phyloP scores from a whole-genome alignment of 257 asterid genomes.

The Linaria vulgaris region DNA sequence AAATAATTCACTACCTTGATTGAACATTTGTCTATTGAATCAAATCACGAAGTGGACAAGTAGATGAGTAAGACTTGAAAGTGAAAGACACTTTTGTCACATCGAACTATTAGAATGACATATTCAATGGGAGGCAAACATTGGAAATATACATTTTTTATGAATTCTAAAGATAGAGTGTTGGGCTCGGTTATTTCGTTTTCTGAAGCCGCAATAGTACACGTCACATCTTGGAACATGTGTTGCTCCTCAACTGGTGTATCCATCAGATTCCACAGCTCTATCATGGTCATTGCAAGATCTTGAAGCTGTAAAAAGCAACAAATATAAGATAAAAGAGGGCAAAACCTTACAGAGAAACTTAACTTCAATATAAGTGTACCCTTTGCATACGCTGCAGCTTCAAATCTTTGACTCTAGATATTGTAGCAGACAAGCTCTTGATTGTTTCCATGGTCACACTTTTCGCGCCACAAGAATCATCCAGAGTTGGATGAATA shows the following conservation, averaged over 20 bases:
- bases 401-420: conserved; percentile 55
- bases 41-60: background rate
- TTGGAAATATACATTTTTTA: conserved; percentile 44
- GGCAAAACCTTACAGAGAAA: conserved; percentile 9
- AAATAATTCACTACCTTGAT: conserved; percentile 9
- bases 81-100: background rate
- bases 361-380: conserved; percentile 16
- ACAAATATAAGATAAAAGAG: conserved; percentile 14
- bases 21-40: conserved; percentile 14
- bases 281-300: conserved; percentile 77
- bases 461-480: conserved; percentile 41
- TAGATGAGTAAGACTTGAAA: background rate
- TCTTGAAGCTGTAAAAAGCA: conserved; percentile 66
- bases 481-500: conserved; percentile 65
- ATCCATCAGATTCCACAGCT: conserved; percentile 92
- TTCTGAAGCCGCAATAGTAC: conserved; percentile 68
- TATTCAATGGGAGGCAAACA: background rate
- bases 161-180: conserved; percentile 54
- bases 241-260: conserved; percentile 74
- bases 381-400: conserved; percentile 73
- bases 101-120: background rate
- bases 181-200: conserved; percentile 66
- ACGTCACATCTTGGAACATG: conserved; percentile 56
- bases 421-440: conserved; percentile 46
- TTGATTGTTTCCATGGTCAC: conserved; percentile 53